Percentiles rank a stretch among this genome's conserved stretches.
Conservation (phyloP, 805 yeast species). For the Yarrowia porcina region DNA sequence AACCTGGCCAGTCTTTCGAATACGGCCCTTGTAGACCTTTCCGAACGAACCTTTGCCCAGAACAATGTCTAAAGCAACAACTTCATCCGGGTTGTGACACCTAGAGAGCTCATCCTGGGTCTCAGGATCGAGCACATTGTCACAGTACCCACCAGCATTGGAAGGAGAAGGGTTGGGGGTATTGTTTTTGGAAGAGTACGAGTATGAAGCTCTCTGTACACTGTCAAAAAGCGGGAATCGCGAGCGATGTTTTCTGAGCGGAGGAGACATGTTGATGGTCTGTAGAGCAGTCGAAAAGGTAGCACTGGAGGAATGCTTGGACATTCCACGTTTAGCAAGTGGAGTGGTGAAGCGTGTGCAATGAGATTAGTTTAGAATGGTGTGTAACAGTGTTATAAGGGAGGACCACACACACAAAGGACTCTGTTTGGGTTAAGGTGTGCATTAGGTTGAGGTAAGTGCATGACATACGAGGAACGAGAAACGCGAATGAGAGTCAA, state of each 20-base stretch:
- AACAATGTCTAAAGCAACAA: slow-evolving; percentile 5
- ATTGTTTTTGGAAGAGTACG: neutral
- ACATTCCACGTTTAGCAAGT: neutral
- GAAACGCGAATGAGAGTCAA: too few species aligned
- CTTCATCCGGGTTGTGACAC: slow-evolving; percentile 4
- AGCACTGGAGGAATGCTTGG: slow-evolving; percentile 4
- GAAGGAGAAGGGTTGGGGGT: neutral
- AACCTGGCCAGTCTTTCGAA: slow-evolving; percentile 40
- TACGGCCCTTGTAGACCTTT: slow-evolving; percentile 34
- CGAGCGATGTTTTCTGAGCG: neutral
- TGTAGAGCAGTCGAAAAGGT: neutral
- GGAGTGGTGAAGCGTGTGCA: neutral
- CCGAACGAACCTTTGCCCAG: slow-evolving; percentile 34
- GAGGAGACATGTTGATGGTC: slow-evolving; percentile 10
- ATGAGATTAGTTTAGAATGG: too few species aligned
- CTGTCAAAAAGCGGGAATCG: slow-evolving; percentile 16
- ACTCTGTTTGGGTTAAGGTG: neutral
- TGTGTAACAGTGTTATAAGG: too few species aligned
- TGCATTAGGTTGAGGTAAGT: neutral
- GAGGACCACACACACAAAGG: neutral
- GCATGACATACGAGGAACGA: too few species aligned
- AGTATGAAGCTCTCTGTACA: neutral
- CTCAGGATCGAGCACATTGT: neutral
- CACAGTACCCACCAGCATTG: neutral
- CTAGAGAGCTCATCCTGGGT: slow-evolving; percentile 4